Evolutionary conservation across 257 asterid species (phyloP).

Genomic region (Ilex asprella): DNA sequence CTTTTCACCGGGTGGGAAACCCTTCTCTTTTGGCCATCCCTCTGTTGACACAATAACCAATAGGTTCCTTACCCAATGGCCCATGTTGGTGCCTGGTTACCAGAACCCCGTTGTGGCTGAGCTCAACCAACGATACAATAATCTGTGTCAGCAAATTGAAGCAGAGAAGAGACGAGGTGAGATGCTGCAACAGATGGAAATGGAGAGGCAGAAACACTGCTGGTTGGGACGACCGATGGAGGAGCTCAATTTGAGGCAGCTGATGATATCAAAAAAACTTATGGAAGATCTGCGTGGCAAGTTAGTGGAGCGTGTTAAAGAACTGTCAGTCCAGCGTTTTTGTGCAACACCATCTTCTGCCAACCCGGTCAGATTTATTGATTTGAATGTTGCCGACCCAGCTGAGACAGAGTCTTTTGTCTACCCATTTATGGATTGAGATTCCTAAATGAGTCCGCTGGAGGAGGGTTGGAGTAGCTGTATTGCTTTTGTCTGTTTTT

Average conservation of each 20-base stretch:
- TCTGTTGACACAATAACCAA: background rate
- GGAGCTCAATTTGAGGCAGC: background rate
- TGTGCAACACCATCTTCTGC: background rate
- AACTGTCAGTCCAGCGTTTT: background rate
- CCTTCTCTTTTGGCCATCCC: background rate
- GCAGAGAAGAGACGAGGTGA: background rate
- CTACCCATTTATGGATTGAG: background rate
- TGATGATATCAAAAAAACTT: background rate
- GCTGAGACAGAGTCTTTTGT: background rate
- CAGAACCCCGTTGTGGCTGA: background rate
- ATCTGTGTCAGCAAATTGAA: background rate
- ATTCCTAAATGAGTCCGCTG: background rate
- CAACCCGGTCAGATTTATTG: background rate
- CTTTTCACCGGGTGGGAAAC: conserved; percentile 4
- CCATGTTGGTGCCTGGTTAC: background rate
- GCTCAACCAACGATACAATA: background rate
- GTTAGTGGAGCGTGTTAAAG: background rate
- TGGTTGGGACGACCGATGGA: background rate
- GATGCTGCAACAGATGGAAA: background rate
- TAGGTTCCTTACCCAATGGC: background rate
- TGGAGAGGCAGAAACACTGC: background rate
- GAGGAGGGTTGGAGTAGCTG: background rate
- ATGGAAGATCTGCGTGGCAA: background rate
- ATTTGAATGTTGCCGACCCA: background rate
- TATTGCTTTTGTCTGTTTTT: background rate